Evolutionary conservation across 768 basidiomycete genomes (phyloP), one percentile per base, ranked within the genome.

Genomic region (Podaxis sp.): DNA sequence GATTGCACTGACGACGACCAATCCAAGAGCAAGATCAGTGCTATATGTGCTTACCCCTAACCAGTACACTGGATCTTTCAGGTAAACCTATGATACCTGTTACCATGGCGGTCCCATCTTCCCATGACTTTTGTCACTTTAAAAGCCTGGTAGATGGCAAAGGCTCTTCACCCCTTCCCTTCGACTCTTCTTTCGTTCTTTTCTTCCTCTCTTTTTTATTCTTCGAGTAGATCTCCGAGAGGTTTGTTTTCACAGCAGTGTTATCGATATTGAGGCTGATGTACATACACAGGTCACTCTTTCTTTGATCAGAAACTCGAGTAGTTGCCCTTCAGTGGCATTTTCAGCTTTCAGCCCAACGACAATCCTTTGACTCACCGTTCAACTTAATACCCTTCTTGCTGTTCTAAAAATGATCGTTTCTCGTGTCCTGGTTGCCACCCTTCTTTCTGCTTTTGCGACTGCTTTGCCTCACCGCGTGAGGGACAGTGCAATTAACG

Each of bases 231-330:
- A 84, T 76, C 76, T 84, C 84, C 71, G 50, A 77, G 77, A 79
- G 82, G 82, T 82, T 61, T 65, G 76, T 68, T 7, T 50, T n/a
- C n/a, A 5, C 53, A 42, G 40, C 44, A 57, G 53, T 48, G 50
- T 53, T 50, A n/a, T 55, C 53, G 32, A 61, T 50, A 36, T 36
- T 18, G 27, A 53, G 50, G 46, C 63, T 62, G 50, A 59, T 50
- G 18, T 23, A 40, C 23, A 56, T 47, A 57, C 21, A 58, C 70
- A 85, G 84, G 84, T 83, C 80, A 80, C 67, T 76, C 77, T 47
- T 82, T 86, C 86, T 88, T 89, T 82, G 87, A 86, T 55, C 73
- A 89, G 87, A 86, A 82, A 76, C 70, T 70, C 71, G 71, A 69
- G 75, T 73, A 76, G 71, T 73, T 75, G 75, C 77, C 81, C 86